Base-by-base conservation (phyloP, 768 basidiomycete genomes). In the Pholiota molesta region DNA sequence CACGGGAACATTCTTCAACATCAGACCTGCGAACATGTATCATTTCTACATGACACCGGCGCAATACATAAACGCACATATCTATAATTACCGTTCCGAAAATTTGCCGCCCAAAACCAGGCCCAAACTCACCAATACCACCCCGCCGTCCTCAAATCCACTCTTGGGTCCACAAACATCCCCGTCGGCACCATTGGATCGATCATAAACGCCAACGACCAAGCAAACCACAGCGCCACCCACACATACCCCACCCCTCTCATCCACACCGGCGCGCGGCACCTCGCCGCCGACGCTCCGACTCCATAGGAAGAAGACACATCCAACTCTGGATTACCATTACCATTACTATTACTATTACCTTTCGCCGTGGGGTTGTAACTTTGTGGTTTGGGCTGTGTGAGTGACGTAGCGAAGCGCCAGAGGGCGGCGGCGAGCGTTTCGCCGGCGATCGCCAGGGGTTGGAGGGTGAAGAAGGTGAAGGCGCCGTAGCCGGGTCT, bases 391-490 rank as follows among this genome's bases (percentile, higher is more conserved):
- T 44, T 13, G 19, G 47, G 47, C n/a, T 19, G 40, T 10, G 42
- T 19, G 5, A 1, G 17, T 16, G n/a, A 14, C 10, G 29, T 42
- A 17, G 28, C 26, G 14, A 9, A 29, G 28, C n/a, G 44, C 55
- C 59, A 59, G 3, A 52, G 17, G 21, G 42, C 23, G 17, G 29
- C 53, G 14, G 55, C 51, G 2, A 55, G 28, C 6, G 52, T 68
- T 39, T 68, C 67, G 6, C 65, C 0, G 17, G 52, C 68, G 26
- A 79, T 74, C 8, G 69, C 75, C 9, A 75, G 51, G 0, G 76
- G 72, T 64, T 78, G 77, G 49, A 74, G 61, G 52, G 72, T 55
- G 68, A 78, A 78, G 64, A 78, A 78, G 4, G 59, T 62, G 49
- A 79, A 68, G 10, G 72, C 66, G 17, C 70, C 66, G 19, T 66